Percentiles rank a stretch among this genome's conserved stretches.
Conservation (phyloP, 2,329 filamentous ascomycete species). For the Phyllosticta paracitricarpa region DNA sequence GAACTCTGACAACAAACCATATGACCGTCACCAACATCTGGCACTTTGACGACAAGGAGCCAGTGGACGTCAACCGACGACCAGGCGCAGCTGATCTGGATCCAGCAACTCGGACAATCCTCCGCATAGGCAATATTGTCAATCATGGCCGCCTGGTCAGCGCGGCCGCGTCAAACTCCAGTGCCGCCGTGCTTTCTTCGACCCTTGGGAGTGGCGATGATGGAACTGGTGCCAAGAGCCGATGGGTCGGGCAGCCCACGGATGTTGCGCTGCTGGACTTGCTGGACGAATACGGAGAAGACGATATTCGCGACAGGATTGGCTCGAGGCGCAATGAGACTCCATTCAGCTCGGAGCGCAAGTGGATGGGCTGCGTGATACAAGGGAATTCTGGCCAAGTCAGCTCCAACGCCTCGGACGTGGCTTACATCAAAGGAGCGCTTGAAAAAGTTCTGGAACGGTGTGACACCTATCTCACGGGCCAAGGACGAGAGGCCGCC, state of each 20-base stretch:
- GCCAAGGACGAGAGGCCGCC: conserved; percentile 75
- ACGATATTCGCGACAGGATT: conserved; percentile 79
- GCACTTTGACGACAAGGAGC: conserved; percentile 64
- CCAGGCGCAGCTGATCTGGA: conserved; percentile 49
- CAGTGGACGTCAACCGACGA: conserved; percentile 48
- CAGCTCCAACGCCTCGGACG: conserved; percentile 53
- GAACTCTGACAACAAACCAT: conserved; percentile 92
- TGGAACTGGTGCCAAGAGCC: conserved; percentile 58
- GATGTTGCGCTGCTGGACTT: conserved; percentile 96
- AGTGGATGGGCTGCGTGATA: conserved; percentile 98
- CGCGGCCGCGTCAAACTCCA: conserved; percentile 61
- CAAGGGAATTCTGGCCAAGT: conserved; percentile 40
- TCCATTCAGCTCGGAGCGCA: conserved; percentile 92
- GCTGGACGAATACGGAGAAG: conserved; percentile 80
- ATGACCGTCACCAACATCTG: conserved; percentile 97
- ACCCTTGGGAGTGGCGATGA: conserved; percentile 52
- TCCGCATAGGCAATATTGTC: conserved; percentile 90
- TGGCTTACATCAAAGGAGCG: conserved; percentile 92
- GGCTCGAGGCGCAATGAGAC: conserved; percentile 76
- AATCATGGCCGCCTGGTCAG: conserved; percentile 83
- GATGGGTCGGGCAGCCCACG: conserved; percentile 94
- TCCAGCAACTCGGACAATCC: conserved; percentile 64
- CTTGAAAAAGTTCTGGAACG: conserved; percentile 76
- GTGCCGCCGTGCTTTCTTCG: conserved; percentile 75
- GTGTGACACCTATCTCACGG: conserved; percentile 84